phyloP scores from a whole-genome alignment of 108 stramenopile species.

The Craspedostauros australis region DNA sequence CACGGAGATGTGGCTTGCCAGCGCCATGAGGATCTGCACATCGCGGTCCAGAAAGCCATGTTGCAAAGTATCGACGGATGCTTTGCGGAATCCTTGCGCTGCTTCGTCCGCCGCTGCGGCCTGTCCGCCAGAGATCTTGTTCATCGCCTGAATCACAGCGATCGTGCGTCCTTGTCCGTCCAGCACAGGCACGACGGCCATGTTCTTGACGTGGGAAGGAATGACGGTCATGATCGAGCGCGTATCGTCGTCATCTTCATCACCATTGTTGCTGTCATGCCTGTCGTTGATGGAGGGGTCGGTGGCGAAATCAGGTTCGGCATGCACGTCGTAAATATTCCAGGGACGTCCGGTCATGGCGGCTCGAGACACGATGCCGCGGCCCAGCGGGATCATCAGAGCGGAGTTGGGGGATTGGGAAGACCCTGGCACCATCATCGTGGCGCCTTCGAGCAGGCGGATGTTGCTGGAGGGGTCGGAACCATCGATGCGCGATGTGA shows the following conservation, averaged over 20 bases:
- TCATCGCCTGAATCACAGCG: constrained; percentile 62
- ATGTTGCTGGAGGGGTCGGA: no score
- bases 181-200: constrained; percentile 51
- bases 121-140: constrained; percentile 27
- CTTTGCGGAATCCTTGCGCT: not conserved
- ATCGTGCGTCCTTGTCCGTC: constrained; percentile 42
- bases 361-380: constrained; percentile 43
- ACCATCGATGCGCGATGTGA: no score
- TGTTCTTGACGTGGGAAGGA: constrained; percentile 3
- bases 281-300: constrained; percentile 2
- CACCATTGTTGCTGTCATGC: not conserved
- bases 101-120: constrained; percentile 2
- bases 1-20: constrained; percentile 53
- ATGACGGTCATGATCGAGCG: not conserved
- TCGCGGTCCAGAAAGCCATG: constrained; percentile 46
- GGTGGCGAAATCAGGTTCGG: constrained; percentile 32
- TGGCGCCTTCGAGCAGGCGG: not conserved
- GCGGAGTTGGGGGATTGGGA: not conserved
- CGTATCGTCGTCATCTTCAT: constrained; percentile 2
- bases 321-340: constrained; percentile 36
- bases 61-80: no score
- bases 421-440: not conserved
- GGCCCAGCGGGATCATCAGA: constrained; percentile 35
- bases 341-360: constrained; percentile 44
- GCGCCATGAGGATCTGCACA: constrained; percentile 42